A percentile compares a stretch with the other conserved stretches of the same genome.
Conservation (phyloP, 225 moss, liverwort and hornwort genomes). For the Antitrichia curtipendula region DNA sequence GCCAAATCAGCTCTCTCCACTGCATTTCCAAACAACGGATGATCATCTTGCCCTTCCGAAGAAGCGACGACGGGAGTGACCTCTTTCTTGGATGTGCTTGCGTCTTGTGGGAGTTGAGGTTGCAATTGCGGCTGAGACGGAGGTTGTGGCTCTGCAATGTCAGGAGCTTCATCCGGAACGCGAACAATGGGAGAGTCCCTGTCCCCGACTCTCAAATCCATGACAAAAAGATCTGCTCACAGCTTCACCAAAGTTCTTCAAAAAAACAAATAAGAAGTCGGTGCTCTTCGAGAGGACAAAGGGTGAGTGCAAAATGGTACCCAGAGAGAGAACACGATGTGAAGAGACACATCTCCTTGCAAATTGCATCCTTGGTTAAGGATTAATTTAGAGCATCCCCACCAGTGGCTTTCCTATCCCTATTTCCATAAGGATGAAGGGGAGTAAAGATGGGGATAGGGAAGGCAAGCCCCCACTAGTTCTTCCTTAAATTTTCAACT, state of each 20-base stretch:
- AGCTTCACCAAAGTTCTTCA: not conserved
- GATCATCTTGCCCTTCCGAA: not conserved
- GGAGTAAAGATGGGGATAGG: no score
- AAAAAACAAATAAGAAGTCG: not conserved
- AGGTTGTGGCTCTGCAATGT: not conserved
- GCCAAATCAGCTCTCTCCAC: not conserved
- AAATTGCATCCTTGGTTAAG: not conserved
- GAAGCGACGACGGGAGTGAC: not conserved
- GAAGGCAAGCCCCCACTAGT: no score
- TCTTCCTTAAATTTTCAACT: no score
- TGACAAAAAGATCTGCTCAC: not conserved
- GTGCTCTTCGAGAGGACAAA: not conserved
- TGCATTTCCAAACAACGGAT: constrained; percentile 4
- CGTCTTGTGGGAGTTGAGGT: not conserved
- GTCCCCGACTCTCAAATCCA: not conserved
- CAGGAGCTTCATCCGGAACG: not conserved
- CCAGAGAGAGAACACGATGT: not conserved
- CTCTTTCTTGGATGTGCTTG: not conserved
- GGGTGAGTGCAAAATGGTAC: not conserved
- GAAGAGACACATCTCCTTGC: constrained; percentile 14
- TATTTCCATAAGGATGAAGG: no score
- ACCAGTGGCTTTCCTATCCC: no score
- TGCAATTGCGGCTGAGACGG: not conserved
- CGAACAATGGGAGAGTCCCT: not conserved
- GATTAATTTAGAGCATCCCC: not conserved